Evolutionary conservation across 805 yeast species (phyloP), one percentile per base, ranked within the genome.

Genomic region (Saturnispora kantuleensis): DNA sequence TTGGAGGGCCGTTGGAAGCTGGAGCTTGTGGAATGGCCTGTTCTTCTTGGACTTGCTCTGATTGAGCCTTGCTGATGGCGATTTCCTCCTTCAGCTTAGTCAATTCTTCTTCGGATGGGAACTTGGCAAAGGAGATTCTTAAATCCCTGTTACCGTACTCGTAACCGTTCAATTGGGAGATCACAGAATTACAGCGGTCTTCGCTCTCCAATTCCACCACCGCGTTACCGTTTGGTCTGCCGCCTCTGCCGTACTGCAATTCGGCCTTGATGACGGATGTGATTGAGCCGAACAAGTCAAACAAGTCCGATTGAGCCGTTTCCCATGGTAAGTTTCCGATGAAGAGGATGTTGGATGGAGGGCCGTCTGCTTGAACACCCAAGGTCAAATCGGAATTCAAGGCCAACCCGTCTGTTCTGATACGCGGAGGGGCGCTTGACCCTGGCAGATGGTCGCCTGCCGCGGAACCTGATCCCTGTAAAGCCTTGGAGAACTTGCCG

Each of bases 281-380:
- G 44, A 88, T 76, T 32, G 90, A 81, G 59, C 82, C 90, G 60
- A 89, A 89, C 47, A 90, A 71, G 52, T 89, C 96, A 51, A 70
- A 76, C 52, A 90, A 72, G 63, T 90, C 97, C 47, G 81, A 79
- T 52, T 81, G 79, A 30, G 87, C 77, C n/a, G 97, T 89, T 42
- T 88, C 81, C 71, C 77, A 86, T 29, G 97, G 97, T 57, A 90
- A 69, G 67, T 90, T 90, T 38, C 71, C 73, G 17, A 84, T 88
- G 58, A 66, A 83, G 38, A 90, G 73, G 17, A 75, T 70, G 31
- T 69, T 74, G 41, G 78, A 80, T 41, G 76, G 77, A 34, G 66
- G 73, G 36, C 86, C 87, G 38, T 70, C 66, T 2, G 82, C 84
- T 8, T 60, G 55, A 36, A 84, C 88, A 45, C 79, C 81, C 39